A percentile compares a stretch with the other conserved stretches of the same genome.
phyloP scores from a whole-genome alignment of 176 grass and related monocot species.

The Bothriochloa decipiens region DNA sequence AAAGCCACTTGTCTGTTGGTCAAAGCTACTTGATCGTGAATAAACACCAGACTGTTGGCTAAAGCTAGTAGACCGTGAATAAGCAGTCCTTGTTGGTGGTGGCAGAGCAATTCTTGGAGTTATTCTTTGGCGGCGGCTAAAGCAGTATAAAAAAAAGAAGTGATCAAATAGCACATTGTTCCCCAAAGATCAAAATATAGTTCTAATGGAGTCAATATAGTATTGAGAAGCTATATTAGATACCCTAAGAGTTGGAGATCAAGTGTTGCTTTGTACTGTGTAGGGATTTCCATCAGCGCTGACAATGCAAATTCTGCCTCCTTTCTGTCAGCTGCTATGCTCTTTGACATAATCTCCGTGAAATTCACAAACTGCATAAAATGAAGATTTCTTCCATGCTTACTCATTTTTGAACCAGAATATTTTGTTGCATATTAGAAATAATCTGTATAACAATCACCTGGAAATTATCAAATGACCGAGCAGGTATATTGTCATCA shows the following conservation, averaged over 20 bases:
- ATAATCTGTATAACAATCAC: slow-evolving; percentile 42
- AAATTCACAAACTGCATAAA: slow-evolving; percentile 97
- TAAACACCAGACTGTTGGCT: slow-evolving; percentile 62
- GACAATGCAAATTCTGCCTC: slow-evolving; percentile 91
- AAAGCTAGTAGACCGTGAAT: slow-evolving; percentile 81
- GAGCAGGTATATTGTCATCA: slow-evolving; percentile 96
- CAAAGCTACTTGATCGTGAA: slow-evolving; percentile 78
- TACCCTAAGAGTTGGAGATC: slow-evolving; percentile 97
- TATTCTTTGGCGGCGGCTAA: slow-evolving; percentile 71
- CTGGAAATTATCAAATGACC: slow-evolving; percentile 98
- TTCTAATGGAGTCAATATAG: background rate
- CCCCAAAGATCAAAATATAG: background rate
- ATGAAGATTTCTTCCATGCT: slow-evolving; percentile 25
- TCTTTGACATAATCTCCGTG: slow-evolving; percentile 95
- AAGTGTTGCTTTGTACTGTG: slow-evolving; percentile 94
- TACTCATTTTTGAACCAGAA: slow-evolving; percentile 13
- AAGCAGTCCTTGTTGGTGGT: slow-evolving; percentile 58
- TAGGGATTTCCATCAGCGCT: slow-evolving; percentile 96
- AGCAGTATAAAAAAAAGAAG: slow-evolving; percentile 41
- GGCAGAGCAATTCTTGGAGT: slow-evolving; percentile 66
- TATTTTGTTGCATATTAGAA: slow-evolving; percentile 16
- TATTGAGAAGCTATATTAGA: slow-evolving; percentile 2
- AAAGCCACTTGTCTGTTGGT: slow-evolving; percentile 52
- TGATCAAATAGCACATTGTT: slow-evolving; percentile 28
- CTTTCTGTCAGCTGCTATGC: slow-evolving; percentile 76